Base-by-base conservation (phyloP, 2,329 filamentous ascomycete genomes). In the Cladosporium velox region DNA sequence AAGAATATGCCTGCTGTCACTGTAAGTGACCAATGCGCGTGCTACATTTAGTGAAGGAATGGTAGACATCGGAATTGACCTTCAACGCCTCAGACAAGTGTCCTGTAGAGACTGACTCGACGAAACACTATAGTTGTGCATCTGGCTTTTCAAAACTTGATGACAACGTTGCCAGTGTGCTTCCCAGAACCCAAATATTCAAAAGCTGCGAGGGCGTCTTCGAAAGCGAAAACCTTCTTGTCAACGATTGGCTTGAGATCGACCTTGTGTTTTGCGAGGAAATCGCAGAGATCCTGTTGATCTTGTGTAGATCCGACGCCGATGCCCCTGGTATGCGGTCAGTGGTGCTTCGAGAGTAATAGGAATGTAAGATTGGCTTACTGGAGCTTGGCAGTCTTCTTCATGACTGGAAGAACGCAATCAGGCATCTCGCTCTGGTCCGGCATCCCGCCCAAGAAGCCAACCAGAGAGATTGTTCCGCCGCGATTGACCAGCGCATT, bases 401-500 rank as follows among this genome's bases (percentile, higher is more conserved):
- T 38, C 57, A 59, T 59, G 4, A 59, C n/a, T 15, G 57, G 57
- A 38, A 59, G 15, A 30, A 47, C 26, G 14, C n/a, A 24, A n/a
- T 59, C 38, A 15, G 57, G 57, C 34, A 26, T 59, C 5, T 59
- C 26, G 12, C n/a, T 41, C 55, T 60, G 38, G 6, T 60, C 58
- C 15, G 44, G 59, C 38, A 61, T 47, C 15, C 59, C 59, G 18
- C 51, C 59, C 21, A 68, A 38, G 47, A 65, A 68, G 2, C 67
- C 67, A 30, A 68, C 65, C 49, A 60, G 49, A n/a, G 57, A 59
- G 6, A 69, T 55, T 2, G 59, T 66, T 18, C 67, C 68, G 10
- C 44, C 66, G n/a, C 78, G 77, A 2, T 35, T 58, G 8, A 64
- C 61, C 14, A 61, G 30, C 30, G 32, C 62, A 12, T 79, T 77